Conservation (phyloP, 768 basidiomycete genomes). For the Panus rudis region DNA sequence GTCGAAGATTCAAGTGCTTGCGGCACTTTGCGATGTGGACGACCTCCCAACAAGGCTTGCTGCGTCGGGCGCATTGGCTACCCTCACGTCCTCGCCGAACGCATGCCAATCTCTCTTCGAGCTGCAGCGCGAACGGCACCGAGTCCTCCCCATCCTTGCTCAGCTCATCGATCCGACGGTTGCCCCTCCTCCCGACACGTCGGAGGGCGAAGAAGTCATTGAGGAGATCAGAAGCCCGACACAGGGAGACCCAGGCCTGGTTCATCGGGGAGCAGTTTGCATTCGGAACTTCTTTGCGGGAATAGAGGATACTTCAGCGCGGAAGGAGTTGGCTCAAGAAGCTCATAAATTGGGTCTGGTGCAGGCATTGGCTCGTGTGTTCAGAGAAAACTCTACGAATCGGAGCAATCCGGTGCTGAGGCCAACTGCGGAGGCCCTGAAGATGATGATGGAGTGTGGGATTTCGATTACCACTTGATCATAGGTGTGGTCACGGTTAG, state of each 20-base stretch:
- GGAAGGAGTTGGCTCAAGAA: constrained; percentile 41
- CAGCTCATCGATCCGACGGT: constrained; percentile 59
- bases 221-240: constrained; percentile 8
- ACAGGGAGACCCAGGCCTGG: constrained; percentile 49
- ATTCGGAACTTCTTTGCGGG: constrained; percentile 54
- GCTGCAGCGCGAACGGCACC: constrained; percentile 58
- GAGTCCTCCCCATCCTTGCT: constrained; percentile 58
- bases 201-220: constrained; percentile 29
- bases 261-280: constrained; percentile 77
- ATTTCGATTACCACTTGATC: constrained; percentile 12
- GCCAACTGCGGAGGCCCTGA: constrained; percentile 46
- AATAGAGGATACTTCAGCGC: constrained; percentile 31
- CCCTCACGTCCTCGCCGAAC: constrained; percentile 53
- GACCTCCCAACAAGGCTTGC: constrained; percentile 82
- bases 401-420: constrained; percentile 32
- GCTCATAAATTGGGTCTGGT: constrained; percentile 48
- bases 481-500: not conserved
- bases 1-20: constrained; percentile 71
- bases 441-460: constrained; percentile 29
- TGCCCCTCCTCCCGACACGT: constrained; percentile 25
- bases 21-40: constrained; percentile 82
- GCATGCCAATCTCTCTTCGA: constrained; percentile 57
- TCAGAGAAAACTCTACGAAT: constrained; percentile 35
- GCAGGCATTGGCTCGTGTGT: constrained; percentile 41
- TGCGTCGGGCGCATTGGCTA: constrained; percentile 87